A percentile compares a stretch with the other conserved stretches of the same genome.
Evolutionary conservation across 2,329 filamentous ascomycete genomes (phyloP).

Genomic region (Diatrype stigma): DNA sequence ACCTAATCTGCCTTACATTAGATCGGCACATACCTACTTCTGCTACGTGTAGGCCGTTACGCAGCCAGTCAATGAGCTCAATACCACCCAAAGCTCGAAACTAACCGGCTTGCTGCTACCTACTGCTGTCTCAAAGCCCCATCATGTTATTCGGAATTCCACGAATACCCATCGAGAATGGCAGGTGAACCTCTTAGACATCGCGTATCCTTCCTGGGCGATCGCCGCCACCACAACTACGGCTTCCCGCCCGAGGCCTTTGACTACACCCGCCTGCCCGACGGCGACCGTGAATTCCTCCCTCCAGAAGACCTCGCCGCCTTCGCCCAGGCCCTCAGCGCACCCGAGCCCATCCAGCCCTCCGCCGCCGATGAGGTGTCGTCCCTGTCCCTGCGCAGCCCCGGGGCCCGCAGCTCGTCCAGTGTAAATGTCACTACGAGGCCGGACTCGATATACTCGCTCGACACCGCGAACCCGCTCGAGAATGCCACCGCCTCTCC

Average conservation of each 20-base stretch:
- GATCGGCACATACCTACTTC: no score
- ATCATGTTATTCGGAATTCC: slow-evolving; percentile 12
- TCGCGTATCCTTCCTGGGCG: slow-evolving; percentile 18
- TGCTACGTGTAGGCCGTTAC: no score
- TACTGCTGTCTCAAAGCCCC: background rate
- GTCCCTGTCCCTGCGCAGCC: slow-evolving; percentile 39
- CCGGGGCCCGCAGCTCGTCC: slow-evolving; percentile 35
- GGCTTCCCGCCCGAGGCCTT: slow-evolving; percentile 62
- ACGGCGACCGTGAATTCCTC: slow-evolving; percentile 75
- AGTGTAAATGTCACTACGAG: slow-evolving; percentile 35
- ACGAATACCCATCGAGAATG: slow-evolving; percentile 17
- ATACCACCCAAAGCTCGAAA: no score
- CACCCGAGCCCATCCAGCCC: slow-evolving; percentile 69
- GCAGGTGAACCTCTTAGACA: slow-evolving; percentile 17
- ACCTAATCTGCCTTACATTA: no score
- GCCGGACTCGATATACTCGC: slow-evolving; percentile 36
- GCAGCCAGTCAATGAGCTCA: no score
- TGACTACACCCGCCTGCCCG: slow-evolving; percentile 69
- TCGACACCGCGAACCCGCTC: slow-evolving; percentile 25
- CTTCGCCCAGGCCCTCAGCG: slow-evolving; percentile 78
- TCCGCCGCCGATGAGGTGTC: slow-evolving; percentile 49
- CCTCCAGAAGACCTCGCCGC: slow-evolving; percentile 66
- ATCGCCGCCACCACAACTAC: slow-evolving; percentile 35
- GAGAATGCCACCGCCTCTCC: slow-evolving; percentile 29
- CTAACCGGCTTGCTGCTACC: background rate